Conservation (phyloP, 257 asterid genomes). For the Verbena officinalis region DNA sequence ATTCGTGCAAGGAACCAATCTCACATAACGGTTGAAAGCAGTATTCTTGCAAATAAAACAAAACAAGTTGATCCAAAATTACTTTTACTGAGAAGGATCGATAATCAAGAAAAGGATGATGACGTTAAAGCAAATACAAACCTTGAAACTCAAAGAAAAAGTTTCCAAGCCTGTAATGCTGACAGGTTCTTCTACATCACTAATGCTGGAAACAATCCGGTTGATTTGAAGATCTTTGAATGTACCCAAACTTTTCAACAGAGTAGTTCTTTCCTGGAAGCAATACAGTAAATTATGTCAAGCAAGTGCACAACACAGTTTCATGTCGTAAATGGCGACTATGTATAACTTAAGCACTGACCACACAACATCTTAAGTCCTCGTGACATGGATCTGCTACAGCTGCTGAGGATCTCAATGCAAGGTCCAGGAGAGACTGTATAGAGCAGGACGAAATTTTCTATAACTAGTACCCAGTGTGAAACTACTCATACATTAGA, state of each 20-base stretch:
- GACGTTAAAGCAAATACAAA: constrained; percentile 30
- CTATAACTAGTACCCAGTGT: constrained; percentile 12
- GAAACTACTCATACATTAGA: constrained; percentile 1
- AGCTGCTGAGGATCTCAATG: constrained; percentile 93
- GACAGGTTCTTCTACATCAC: constrained; percentile 79
- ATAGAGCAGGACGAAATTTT: constrained; percentile 29
- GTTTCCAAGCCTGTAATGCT: constrained; percentile 96
- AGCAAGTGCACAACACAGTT: constrained; percentile 33
- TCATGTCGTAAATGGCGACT: constrained; percentile 15
- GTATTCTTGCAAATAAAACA: constrained; percentile 6
- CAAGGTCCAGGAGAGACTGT: constrained; percentile 97
- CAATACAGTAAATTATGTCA: constrained; percentile 21
- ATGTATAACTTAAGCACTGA: constrained; percentile 44
- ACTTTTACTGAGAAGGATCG: constrained; percentile 18
- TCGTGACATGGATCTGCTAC: constrained; percentile 97
- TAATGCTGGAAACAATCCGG: constrained; percentile 56
- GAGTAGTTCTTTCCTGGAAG: constrained; percentile 79
- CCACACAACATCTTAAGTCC: constrained; percentile 95
- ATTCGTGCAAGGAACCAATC: constrained; percentile 7
- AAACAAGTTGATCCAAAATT: neutral
- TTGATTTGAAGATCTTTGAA: constrained; percentile 79
- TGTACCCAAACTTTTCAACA: constrained; percentile 83
- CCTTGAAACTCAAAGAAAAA: constrained; percentile 94
- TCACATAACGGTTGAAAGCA: neutral
- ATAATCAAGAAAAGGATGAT: constrained; percentile 1